These are phyloP conservation scores for Physcia stellaris DNA, from an alignment of 495 filamentous ascomycete genomes.

Conservation along the genomic window DNA sequence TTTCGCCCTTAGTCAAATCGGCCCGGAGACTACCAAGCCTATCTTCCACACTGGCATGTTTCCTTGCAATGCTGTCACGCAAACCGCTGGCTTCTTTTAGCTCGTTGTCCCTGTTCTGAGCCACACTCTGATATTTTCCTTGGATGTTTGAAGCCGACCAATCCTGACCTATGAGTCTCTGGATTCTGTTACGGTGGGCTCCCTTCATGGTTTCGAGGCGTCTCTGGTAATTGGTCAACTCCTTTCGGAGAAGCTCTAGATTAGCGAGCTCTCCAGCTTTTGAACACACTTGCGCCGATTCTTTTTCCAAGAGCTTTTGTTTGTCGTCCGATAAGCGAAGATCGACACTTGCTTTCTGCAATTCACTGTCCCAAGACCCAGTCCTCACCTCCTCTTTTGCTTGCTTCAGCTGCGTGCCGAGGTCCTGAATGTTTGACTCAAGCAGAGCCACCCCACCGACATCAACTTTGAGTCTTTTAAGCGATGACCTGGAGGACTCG, in stretches of 20 bases:
- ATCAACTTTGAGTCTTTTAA: slow-evolving; percentile 61
- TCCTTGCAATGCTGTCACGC: slow-evolving; percentile 53
- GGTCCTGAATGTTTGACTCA: slow-evolving; percentile 57
- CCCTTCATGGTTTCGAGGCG: slow-evolving; percentile 63
- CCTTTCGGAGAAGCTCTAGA: slow-evolving; percentile 63
- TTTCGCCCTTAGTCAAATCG: slow-evolving; percentile 45
- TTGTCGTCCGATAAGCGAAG: slow-evolving; percentile 56
- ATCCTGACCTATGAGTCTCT: slow-evolving; percentile 39
- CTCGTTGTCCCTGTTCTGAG: slow-evolving; percentile 38
- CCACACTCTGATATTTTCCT: slow-evolving; percentile 48
- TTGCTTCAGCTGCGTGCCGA: slow-evolving; percentile 44
- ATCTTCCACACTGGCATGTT: slow-evolving; percentile 65
- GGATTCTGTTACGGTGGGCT: slow-evolving; percentile 58
- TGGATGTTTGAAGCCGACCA: slow-evolving; percentile 66
- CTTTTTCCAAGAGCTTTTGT: slow-evolving; percentile 50
- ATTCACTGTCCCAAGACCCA: slow-evolving; percentile 53
- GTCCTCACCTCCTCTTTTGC: slow-evolving; percentile 45
- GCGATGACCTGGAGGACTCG: slow-evolving; percentile 42
- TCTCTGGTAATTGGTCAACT: slow-evolving; percentile 53
- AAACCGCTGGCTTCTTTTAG: slow-evolving; percentile 48
- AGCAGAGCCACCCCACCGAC: slow-evolving; percentile 68
- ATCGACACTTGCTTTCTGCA: slow-evolving; percentile 45
- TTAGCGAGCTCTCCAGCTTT: slow-evolving; percentile 66
- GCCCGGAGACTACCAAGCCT: slow-evolving; percentile 53
- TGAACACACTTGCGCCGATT: slow-evolving; percentile 67